Conservation (phyloP, 2,329 filamentous ascomycete genomes). For the Sporothrix globosa region DNA sequence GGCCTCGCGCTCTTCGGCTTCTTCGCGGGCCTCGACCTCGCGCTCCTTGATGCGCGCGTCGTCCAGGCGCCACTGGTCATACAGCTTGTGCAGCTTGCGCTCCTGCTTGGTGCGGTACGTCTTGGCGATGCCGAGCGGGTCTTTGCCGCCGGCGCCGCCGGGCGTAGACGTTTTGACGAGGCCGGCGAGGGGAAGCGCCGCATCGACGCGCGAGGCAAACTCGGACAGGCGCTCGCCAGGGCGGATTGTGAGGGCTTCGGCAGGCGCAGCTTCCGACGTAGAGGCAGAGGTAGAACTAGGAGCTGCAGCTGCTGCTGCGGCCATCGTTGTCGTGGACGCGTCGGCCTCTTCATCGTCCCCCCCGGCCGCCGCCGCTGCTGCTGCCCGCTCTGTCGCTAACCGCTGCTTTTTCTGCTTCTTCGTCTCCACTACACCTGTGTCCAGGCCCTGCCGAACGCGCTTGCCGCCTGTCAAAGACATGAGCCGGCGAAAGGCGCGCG, state of each 20-base stretch:
- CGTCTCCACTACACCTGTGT: slow-evolving; percentile 61
- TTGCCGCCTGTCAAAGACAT: slow-evolving; percentile 74
- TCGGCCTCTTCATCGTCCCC: background rate
- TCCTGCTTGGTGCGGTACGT: slow-evolving; percentile 79
- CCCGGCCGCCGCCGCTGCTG: slow-evolving; percentile 28
- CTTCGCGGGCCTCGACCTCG: slow-evolving; percentile 66
- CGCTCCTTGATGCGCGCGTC: slow-evolving; percentile 66
- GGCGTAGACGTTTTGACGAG: slow-evolving; percentile 63
- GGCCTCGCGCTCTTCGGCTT: slow-evolving; percentile 65
- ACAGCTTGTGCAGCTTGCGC: slow-evolving; percentile 77
- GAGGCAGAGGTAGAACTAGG: background rate
- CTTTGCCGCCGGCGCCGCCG: slow-evolving; percentile 51
- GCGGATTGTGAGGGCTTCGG: slow-evolving; percentile 64
- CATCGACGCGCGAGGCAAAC: slow-evolving; percentile 81
- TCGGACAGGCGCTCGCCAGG: slow-evolving; percentile 83
- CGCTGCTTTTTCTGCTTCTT: slow-evolving; percentile 43
- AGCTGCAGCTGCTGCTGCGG: background rate
- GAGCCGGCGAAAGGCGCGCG: slow-evolving; percentile 81
- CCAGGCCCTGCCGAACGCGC: slow-evolving; percentile 64
- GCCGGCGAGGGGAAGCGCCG: slow-evolving; percentile 74
- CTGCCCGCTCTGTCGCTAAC: slow-evolving; percentile 35
- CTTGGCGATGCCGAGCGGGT: slow-evolving; percentile 64
- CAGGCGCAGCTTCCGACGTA: background rate
- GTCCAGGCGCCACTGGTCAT: slow-evolving; percentile 74
- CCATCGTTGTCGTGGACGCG: background rate